Evolutionary conservation across 2,329 filamentous ascomycete genomes (phyloP).

Genomic region (Penicillium psychrosexuale): DNA sequence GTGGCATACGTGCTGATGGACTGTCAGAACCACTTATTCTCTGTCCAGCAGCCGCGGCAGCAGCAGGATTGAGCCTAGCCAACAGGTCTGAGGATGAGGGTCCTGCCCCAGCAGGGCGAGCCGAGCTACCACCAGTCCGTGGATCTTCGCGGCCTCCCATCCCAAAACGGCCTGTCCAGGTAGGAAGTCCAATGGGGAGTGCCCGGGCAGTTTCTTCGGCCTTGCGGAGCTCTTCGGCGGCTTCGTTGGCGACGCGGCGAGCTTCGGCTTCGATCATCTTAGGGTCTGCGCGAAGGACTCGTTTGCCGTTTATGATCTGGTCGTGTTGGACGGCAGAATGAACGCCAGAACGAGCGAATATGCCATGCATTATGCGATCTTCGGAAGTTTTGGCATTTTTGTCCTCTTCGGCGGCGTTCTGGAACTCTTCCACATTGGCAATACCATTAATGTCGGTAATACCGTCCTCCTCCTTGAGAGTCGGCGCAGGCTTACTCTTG

Average conservation of each 20-base stretch:
- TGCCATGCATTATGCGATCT: slow-evolving; percentile 78
- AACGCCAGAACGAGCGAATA: slow-evolving; percentile 81
- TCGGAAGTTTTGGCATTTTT: slow-evolving; percentile 48
- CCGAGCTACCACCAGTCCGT: slow-evolving; percentile 33
- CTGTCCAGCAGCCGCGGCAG: slow-evolving; percentile 4
- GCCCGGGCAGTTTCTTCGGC: slow-evolving; percentile 69
- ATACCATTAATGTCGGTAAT: slow-evolving; percentile 59
- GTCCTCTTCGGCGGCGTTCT: slow-evolving; percentile 47
- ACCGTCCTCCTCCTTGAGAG: slow-evolving; percentile 38
- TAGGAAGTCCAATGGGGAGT: slow-evolving; percentile 78
- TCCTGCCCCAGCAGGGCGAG: slow-evolving; percentile 36
- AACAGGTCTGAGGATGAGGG: slow-evolving; percentile 42
- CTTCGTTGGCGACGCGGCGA: slow-evolving; percentile 71
- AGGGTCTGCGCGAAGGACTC: slow-evolving; percentile 68
- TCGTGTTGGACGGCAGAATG: slow-evolving; percentile 94
- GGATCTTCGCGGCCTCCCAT: slow-evolving; percentile 61
- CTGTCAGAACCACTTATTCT: not conserved
- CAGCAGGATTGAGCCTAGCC: slow-evolving; percentile 35
- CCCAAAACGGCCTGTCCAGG: slow-evolving; percentile 87
- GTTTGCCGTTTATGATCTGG: slow-evolving; percentile 76
- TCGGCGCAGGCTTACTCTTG: not conserved
- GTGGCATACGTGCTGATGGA: slow-evolving; percentile 33
- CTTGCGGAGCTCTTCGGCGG: slow-evolving; percentile 70
- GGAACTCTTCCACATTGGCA: slow-evolving; percentile 62
- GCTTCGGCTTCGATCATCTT: slow-evolving; percentile 79